Evolutionary conservation across 352 stramenopile species (phyloP), one percentile per base, ranked within the genome.

Genomic region (Globisporangium emineosum): DNA sequence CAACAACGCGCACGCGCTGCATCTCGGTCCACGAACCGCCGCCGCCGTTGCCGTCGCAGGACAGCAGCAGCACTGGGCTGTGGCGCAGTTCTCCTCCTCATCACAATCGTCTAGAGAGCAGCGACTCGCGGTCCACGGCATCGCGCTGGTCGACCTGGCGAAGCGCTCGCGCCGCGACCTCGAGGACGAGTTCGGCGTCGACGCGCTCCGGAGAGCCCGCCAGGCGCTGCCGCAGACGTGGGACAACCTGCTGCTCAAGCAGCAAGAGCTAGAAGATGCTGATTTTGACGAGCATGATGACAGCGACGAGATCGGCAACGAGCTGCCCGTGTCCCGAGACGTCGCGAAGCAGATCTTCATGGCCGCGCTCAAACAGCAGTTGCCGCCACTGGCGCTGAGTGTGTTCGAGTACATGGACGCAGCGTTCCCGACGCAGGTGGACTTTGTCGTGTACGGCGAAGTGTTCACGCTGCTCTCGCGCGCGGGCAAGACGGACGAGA

Each of bases 401-500:
- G 53, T 60, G 27, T 83, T 86, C 57, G 66, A 73, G 1, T 86
- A 78, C 60, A 67, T 79, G 66, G 66, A 86, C 21, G 55, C 32
- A 21, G 63, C 77, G 33, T 82, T 73, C 52, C 64, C 71, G 23
- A 52, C 60, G 2, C 61, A 59, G 7, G 49, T 81, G 17, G 71
- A 74, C 53, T 79, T 73, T 57, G 45, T 72, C 54, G 72, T 78
- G 64, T 81, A 81, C 55, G 72, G 73, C 5, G 66, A 86, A 45
- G 72, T 81, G 62, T 86, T 83, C 60, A 71, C 29, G n/a, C 55
- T 71, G 17, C 70, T 83, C 21, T 42, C 49, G 27, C 66, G 56
- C 25, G n/a, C 58, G 12, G 70, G 68, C 57, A 56, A 78, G 5
- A 27, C 37, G 2, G 29, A 70, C 25, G 55, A 45, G 27, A 78